Conservation (phyloP, 2,329 filamentous ascomycete genomes). For the Alternaria conjuncta region DNA sequence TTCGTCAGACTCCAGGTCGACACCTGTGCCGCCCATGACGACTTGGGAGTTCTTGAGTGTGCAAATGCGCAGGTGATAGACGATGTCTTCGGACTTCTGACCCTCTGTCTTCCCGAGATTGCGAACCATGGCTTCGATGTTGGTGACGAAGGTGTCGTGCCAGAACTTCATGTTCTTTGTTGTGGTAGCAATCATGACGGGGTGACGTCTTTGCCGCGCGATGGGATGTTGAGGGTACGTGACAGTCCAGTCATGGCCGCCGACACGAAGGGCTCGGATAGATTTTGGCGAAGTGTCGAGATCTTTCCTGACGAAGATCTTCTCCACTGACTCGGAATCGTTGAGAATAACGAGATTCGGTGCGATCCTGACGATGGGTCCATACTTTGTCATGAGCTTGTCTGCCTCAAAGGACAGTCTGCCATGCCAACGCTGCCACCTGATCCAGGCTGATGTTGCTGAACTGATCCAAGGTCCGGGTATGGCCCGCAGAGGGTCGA, state of each 20-base stretch:
- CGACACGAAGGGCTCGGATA: constrained; percentile 26
- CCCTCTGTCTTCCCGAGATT: constrained; percentile 18
- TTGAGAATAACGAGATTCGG: constrained; percentile 28
- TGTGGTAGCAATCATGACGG: constrained; percentile 29
- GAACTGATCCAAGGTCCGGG: constrained; percentile 27
- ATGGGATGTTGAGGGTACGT: constrained; percentile 29
- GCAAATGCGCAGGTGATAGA: constrained; percentile 26
- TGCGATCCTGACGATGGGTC: constrained; percentile 25
- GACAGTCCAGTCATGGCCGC: constrained; percentile 29
- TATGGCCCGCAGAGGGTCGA: constrained; percentile 20
- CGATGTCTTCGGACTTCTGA: constrained; percentile 23
- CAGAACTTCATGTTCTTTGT: constrained; percentile 26
- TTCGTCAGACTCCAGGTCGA: constrained; percentile 17
- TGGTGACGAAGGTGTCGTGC: constrained; percentile 18
- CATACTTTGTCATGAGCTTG: constrained; percentile 24
- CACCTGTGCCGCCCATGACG: constrained; percentile 25
- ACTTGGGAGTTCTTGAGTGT: constrained; percentile 27
- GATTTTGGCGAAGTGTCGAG: constrained; percentile 26
- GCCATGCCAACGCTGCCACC: constrained; percentile 30
- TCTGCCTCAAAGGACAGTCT: constrained; percentile 25
- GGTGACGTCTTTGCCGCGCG: constrained; percentile 21
- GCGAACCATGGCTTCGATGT: constrained; percentile 25
- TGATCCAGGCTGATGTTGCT: constrained; percentile 23
- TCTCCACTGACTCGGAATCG: constrained; percentile 24
- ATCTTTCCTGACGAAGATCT: constrained; percentile 23